Base-by-base conservation (phyloP, 495 filamentous ascomycete species). In the Letharia columbiana region DNA sequence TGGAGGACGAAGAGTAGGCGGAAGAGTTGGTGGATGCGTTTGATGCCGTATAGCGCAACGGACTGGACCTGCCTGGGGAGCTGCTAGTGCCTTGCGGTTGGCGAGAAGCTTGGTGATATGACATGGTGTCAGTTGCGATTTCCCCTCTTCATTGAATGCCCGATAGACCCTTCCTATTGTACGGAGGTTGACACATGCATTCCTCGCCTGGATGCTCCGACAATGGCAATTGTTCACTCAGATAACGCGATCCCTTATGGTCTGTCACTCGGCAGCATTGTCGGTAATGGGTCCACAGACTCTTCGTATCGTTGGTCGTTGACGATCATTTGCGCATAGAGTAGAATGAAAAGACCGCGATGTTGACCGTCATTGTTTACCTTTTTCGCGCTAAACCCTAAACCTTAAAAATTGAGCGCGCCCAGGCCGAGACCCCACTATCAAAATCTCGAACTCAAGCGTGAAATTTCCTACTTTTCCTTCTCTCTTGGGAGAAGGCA, bases 11-110 rank as follows among this genome's bases (percentile, higher is more conserved):
- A 15, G 91, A 91, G 73, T 91, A 92, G 31, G 85, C 82, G 0
- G 91, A 92, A 23, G 91, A 96, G 65, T 79, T 84, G 8, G 88
- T 90, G 17, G 91, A 94, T 33, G 89, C 86, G 62, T 82, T 92
- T 9, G 91, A 96, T 42, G 64, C 50, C 37, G 84, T 82, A 72
- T 93, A 87, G 65, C 91, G 83, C 65, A 84, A 73, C 15, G 85
- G 87, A 71, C 83, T 88, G 71, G 80, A 85, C 70, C 77, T 75
- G 61, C 82, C 75, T 47, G 78, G 72, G 11, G 79, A 71, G 68
- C 89, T 79, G 72, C 90, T 88, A 74, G 86, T 87, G 35, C 42
- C 31, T 64, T 64, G 18, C 37, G 67, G 40, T 45, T 65, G 70
- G 12, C 64, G 67, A 59, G 62, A 59, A 57, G 50, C 52, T 37